Evolutionary conservation across 2,329 filamentous ascomycete genomes (phyloP).

Genomic region (Cylindrodendrum hubeiense): DNA sequence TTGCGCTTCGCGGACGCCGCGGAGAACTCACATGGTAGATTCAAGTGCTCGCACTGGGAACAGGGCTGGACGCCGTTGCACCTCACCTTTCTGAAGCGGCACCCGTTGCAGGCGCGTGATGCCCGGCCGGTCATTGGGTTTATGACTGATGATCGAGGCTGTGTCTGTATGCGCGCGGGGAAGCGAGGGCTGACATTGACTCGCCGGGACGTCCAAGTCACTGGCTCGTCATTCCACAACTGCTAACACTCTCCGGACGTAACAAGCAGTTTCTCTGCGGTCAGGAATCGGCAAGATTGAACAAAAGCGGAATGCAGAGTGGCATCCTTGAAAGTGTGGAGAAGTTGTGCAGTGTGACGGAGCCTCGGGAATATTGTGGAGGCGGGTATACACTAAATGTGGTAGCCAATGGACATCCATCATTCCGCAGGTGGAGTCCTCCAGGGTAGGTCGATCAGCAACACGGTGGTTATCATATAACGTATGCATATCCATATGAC

Average conservation of each 20-base stretch:
- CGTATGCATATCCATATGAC: not conserved
- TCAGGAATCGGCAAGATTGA: not conserved
- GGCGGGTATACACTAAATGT: not conserved
- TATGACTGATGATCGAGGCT: not conserved
- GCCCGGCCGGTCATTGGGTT: slow-evolving; percentile 29
- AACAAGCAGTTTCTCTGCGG: not conserved
- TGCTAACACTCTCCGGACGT: not conserved
- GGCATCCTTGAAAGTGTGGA: slow-evolving; percentile 12
- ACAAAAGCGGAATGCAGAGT: slow-evolving; percentile 15
- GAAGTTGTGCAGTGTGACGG: slow-evolving; percentile 10
- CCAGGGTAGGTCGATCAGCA: not conserved
- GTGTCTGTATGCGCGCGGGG: not conserved
- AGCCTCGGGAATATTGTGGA: not conserved
- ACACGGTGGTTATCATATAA: not conserved
- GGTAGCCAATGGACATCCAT: slow-evolving; percentile 1
- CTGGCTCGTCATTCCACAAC: not conserved
- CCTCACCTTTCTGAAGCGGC: slow-evolving; percentile 54
- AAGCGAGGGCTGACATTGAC: not conserved
- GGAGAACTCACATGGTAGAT: slow-evolving; percentile 50
- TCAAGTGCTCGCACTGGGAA: slow-evolving; percentile 52
- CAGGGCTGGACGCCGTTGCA: slow-evolving; percentile 52
- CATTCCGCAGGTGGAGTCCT: not conserved
- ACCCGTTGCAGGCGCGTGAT: slow-evolving; percentile 52
- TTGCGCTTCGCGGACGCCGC: slow-evolving; percentile 49
- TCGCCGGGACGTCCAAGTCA: not conserved